Base-by-base conservation (phyloP, 2,329 filamentous ascomycete genomes). In the Simplicillium sp. region DNA sequence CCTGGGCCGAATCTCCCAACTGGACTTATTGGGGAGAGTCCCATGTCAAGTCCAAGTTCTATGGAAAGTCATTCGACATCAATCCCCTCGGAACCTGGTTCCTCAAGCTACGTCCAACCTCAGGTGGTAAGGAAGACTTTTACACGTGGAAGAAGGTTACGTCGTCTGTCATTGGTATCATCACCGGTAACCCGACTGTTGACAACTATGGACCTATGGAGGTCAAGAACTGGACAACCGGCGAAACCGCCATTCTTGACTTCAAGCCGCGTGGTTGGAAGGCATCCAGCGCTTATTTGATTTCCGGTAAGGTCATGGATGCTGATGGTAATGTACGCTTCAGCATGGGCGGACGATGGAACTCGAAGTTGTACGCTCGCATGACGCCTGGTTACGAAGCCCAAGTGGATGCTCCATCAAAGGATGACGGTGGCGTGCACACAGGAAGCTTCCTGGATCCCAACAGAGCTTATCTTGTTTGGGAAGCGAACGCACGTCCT, bases 101-200 rank as follows among this genome's bases (percentile, higher is more conserved):
- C 67, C 67, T 97, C 45, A 86, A 76, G 54, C 70, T 98, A 20
- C 82, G 87, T 1, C 87, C 89, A 1, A 75, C 74, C 1, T 70
- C 77, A 3, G 87, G 84, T 3, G 83, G 80, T 9, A 82, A 84
- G 52, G 81, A 85, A 48, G 92, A 98, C 51, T 69, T 96, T 2
- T 98, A 94, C 63, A 96, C 90, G 0, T 98, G 92, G 92, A 97
- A 96, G 66, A 98, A 98, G 66, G 88, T 96, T 14, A 97, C 89
- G 1, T 92, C 88, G 1, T 94, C 89, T 2, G 92, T 98, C n/a
- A 82, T 97, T 44, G 92, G 92, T 44, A 98, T 98, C 61, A 96
- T 98, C 54, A 97, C 90, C 0, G 92, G 92, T 37, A 95, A 87
- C 52, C 92, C 92, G 0, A 86, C 85, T 0, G 86, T 98, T n/a